Percentiles rank a stretch among this genome's conserved stretches.
Conservation (phyloP, 352 stramenopile species). For the Pythium utonaiense region DNA sequence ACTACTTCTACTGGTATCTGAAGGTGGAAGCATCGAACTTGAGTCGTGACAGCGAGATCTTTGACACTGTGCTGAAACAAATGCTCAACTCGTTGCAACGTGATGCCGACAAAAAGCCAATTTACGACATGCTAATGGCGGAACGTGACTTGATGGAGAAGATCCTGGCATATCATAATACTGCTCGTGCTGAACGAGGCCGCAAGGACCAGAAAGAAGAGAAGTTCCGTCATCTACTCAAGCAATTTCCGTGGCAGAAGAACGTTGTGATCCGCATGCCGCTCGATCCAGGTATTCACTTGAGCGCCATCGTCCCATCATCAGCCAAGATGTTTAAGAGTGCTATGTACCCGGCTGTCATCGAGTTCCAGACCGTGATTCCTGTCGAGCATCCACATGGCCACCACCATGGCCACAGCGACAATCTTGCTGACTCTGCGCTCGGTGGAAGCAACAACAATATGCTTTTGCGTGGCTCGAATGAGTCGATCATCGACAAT, state of each 20-base stretch:
- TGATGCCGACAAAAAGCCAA: conserved; percentile 82
- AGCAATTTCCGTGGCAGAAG: conserved; percentile 80
- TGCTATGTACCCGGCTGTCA: conserved; percentile 95
- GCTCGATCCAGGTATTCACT: conserved; percentile 77
- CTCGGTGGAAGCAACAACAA: conserved; percentile 24
- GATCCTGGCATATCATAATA: conserved; percentile 91
- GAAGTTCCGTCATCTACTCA: conserved; percentile 88
- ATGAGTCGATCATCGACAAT: conserved; percentile 37
- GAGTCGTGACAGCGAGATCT: conserved; percentile 72
- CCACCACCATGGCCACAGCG: conserved; percentile 5
- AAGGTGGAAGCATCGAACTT: conserved; percentile 78
- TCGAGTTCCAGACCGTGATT: conserved; percentile 92
- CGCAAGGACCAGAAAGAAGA: conserved; percentile 97
- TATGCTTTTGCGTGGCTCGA: conserved; percentile 47
- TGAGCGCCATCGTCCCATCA: conserved; percentile 88
- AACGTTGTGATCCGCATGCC: conserved; percentile 81
- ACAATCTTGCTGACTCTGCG: background rate
- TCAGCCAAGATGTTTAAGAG: conserved; percentile 98
- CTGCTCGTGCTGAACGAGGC: conserved; percentile 90
- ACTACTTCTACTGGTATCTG: conserved; percentile 97
- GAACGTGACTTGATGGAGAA: conserved; percentile 94
- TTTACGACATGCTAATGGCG: conserved; percentile 89
- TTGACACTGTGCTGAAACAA: conserved; percentile 80
- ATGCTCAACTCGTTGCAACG: conserved; percentile 94
- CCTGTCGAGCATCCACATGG: conserved; percentile 26